Base-by-base conservation (phyloP, 441 rosid species). In the Arabidopsis lyrata region DNA sequence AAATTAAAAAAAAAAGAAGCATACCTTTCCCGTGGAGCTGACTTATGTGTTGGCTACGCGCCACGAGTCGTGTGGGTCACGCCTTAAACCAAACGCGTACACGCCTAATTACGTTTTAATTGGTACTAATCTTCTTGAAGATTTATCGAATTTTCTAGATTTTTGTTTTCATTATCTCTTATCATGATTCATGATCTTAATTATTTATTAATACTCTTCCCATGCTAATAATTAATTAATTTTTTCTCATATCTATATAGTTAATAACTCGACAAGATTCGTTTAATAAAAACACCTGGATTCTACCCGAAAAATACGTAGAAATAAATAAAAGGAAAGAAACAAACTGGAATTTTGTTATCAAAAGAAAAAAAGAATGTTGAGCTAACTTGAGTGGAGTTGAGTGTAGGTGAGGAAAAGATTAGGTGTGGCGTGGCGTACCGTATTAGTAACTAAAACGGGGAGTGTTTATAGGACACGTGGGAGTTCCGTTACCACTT, bases 51-150 rank as follows among this genome's bases (percentile, higher is more conserved):
- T 72, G 63, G 73, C 63, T 77, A 77, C 68, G 80, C 77, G 74
- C 78, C 77, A 73, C 66, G 78, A 72, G 67, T 47, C 74, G 81
- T 73, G 71, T 56, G 81, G 81, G 81, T 48, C 78, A 78, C 81
- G 74, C 70, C 74, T 78, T 68, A 36, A 73, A 67, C 70, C 64
- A 67, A 78, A 73, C 77, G 81, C 74, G 77, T 72, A 72, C 78
- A 73, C 78, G 78, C 70, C 56, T 78, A 73, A 48, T 73, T 68
- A 61, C 70, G 55, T 53, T 66, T 44, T 50, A 24, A 60, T 41
- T 14, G 10, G 8, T 56, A 54, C 38, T 77, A 72, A 77, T 66
- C 74, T 66, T 34, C 32, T 22, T 34, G 31, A 22, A 7, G 38
- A 45, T 70, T 48, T 77, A 56, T 49, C 10, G 5, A 32, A 0